These are phyloP conservation scores for Leccinum subrobustum DNA, from an alignment of 1,284 basidiomycete genomes.

Conservation along the genomic window DNA sequence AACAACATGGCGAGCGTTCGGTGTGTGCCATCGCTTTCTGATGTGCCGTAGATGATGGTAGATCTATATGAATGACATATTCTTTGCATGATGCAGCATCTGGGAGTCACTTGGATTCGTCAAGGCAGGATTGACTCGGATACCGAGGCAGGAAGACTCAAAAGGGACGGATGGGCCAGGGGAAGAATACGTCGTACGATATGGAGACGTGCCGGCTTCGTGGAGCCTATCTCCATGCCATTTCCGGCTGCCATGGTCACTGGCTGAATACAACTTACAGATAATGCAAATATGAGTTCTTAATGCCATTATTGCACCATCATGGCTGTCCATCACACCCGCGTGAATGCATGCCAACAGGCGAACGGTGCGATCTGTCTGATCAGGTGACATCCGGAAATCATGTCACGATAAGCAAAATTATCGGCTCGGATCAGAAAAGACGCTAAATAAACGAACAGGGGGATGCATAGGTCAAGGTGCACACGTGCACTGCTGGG, in stretches of 20 bases:
- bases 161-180: conserved; percentile 57
- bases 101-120: conserved; percentile 89
- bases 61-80: not conserved
- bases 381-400: not conserved
- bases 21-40: conserved; percentile 36
- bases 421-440: not conserved
- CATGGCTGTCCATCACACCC: not conserved
- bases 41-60: not conserved
- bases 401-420: not conserved
- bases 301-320: not conserved
- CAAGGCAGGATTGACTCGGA: conserved; percentile 64
- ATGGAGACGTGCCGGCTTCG: not conserved
- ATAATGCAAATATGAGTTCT: not conserved
- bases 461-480: not conserved
- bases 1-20: conserved; percentile 74
- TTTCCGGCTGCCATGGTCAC: not conserved
- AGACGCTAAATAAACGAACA: not conserved
- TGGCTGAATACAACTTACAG: not conserved
- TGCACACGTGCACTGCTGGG: not conserved
- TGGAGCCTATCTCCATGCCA: not conserved
- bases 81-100: conserved; percentile 41
- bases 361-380: not conserved
- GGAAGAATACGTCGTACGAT: conserved; percentile 74
- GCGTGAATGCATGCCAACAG: not conserved
- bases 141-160: conserved; percentile 86